Evolutionary conservation across 1,139 yeast genomes (phyloP), one percentile per base, ranked within the genome.

Genomic region (Debaryomyces fabryi): DNA sequence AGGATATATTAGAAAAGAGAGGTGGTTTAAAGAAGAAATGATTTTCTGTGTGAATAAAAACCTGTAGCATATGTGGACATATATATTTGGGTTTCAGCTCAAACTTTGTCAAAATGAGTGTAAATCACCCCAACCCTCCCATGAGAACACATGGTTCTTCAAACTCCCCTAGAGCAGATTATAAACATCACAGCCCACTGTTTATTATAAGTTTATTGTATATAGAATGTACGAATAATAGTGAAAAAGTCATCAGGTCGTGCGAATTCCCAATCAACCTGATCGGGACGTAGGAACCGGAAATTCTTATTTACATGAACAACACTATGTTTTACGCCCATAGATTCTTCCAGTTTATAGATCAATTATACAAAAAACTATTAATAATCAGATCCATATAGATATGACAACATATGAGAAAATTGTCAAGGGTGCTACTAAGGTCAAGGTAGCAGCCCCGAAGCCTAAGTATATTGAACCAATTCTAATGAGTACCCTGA

Each of bases 391-490:
- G 27, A 12, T 43, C 27, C 20, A 27, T 23, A 23, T 18, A 30
- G 40, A 38, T 33, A 76, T 76, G 79, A 74, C 79, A 25, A 76
- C 79, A 6, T 74, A 74, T 56, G 79, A 73, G 51, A 72, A 75
- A 58, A 71, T 74, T 43, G 79, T 74, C 48, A 71, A 76, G 58
- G 80, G 80, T 18, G 80, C 81, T 55, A 77, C 81, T 52, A 75
- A 74, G 55, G 71, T 74, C 47, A 72, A 84, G 79, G 83, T 91
- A 71, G 98, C 99, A n/a, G 97, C 98, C 24, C 99, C 99, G 13
- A 93, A 93, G 70, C 87, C 96, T 39, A 93, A 95, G 65, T 95
- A 93, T 64, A 86, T 92, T 49, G 97, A 91, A 68, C 98, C 98
- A 1, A 88, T 93, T 49, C 77, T 93, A 43, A 79, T 87, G 74